These are phyloP conservation scores for Brassica carinata DNA, from an alignment of 345 rosid genomes.

Conservation along the genomic window DNA sequence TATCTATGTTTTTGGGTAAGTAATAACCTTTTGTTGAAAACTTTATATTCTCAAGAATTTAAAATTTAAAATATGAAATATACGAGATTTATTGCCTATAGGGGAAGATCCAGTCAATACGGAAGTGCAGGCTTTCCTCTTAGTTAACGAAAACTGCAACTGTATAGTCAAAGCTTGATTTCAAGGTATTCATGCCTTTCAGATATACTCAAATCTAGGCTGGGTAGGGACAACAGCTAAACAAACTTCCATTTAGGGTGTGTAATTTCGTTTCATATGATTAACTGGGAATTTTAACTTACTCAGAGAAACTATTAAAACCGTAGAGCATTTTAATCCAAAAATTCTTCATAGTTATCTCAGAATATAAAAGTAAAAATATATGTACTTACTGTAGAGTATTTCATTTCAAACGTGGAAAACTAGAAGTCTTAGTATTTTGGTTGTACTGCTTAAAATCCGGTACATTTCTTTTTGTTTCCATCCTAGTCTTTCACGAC, in stretches of 20 bases:
- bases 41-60: neutral
- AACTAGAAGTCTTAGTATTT: neutral
- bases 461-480: neutral
- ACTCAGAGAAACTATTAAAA: neutral
- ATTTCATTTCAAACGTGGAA: neutral
- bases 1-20: conserved; percentile 13
- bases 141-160: neutral
- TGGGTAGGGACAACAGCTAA: neutral
- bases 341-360: no score
- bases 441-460: neutral
- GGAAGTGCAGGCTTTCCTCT: neutral
- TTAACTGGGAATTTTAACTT: neutral
- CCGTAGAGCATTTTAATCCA: no score
- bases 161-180: neutral
- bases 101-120: neutral
- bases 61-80: neutral
- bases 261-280: neutral
- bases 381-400: neutral
- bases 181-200: neutral
- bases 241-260: neutral
- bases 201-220: neutral
- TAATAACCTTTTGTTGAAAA: neutral
- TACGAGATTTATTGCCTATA: neutral
- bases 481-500: neutral
- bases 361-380: no score